Percentiles rank a stretch among this genome's conserved stretches.
phyloP scores from a whole-genome alignment of 345 rosid genomes.

The Carallia brachiata region DNA sequence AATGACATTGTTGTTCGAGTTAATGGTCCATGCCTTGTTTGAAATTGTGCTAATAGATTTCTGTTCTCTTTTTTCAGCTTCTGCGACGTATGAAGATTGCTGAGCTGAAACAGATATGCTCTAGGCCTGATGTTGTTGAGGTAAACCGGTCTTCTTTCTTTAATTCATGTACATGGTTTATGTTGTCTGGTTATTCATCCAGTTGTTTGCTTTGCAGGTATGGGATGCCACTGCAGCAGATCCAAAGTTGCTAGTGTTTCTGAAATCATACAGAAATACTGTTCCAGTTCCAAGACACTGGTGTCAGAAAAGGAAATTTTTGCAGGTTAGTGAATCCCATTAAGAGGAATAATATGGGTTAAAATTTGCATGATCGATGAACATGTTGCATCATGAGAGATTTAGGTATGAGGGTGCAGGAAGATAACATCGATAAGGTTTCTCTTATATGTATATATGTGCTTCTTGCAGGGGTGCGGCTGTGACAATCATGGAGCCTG shows the following conservation, averaged over 20 bases:
- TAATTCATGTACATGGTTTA: not conserved
- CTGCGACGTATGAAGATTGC: slow-evolving; percentile 93
- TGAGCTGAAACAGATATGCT: slow-evolving; percentile 82
- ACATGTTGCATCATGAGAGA: slow-evolving; percentile 40
- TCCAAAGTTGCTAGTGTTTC: slow-evolving; percentile 87
- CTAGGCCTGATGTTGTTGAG: slow-evolving; percentile 99
- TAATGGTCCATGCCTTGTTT: not conserved
- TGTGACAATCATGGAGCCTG: slow-evolving; percentile 89
- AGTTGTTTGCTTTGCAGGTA: slow-evolving; percentile 49
- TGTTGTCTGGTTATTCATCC: not conserved
- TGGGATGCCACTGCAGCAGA: slow-evolving; percentile 99
- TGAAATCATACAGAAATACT: slow-evolving; percentile 90
- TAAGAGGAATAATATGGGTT: slow-evolving; percentile 19
- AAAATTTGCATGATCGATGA: slow-evolving; percentile 45
- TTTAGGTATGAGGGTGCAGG: slow-evolving; percentile 54
- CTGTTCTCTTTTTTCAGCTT: slow-evolving; percentile 47
- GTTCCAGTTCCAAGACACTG: slow-evolving; percentile 99
- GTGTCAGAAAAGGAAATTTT: slow-evolving; percentile 97
- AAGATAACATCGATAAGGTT: slow-evolving; percentile 67
- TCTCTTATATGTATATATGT: slow-evolving; percentile 98
- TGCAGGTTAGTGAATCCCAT: slow-evolving; percentile 70
- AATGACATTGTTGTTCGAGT: not conserved
- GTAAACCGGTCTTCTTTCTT: slow-evolving; percentile 27
- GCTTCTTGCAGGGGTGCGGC: slow-evolving; percentile 98
- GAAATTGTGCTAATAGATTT: not conserved